phyloP scores from a whole-genome alignment of 2,329 filamentous ascomycete genomes.

The Aspergillus ustus region DNA sequence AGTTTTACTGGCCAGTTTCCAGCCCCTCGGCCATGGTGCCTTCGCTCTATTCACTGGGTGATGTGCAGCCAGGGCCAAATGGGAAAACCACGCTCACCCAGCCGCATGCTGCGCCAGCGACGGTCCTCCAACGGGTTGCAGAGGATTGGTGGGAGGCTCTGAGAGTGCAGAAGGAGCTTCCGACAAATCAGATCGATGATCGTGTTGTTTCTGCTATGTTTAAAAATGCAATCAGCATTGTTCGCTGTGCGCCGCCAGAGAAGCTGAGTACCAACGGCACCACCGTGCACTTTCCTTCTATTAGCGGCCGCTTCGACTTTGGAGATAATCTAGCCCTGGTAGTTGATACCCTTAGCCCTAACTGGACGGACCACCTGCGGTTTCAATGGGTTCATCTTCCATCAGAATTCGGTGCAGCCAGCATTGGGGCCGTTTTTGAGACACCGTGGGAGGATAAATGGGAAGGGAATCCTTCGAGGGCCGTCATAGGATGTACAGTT shows the following conservation, averaged over 20 bases:
- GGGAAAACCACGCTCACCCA: constrained; percentile 6
- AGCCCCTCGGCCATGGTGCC: constrained; percentile 10
- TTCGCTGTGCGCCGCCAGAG: constrained; percentile 7
- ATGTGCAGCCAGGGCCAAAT: constrained; percentile 7
- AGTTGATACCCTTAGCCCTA: background rate
- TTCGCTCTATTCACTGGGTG: constrained; percentile 9
- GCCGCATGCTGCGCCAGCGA: constrained; percentile 9
- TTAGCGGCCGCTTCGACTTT: background rate
- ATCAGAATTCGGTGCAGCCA: background rate
- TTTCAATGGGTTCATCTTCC: constrained; percentile 14
- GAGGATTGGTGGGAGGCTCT: constrained; percentile 15
- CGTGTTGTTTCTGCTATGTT: constrained; percentile 11
- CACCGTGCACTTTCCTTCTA: background rate
- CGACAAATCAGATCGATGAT: constrained; percentile 13
- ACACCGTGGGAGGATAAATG: constrained; percentile 3
- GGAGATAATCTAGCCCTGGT: background rate
- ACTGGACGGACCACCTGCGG: background rate
- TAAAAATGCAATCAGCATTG: constrained; percentile 12
- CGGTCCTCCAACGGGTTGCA: constrained; percentile 5
- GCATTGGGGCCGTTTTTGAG: constrained; percentile 13
- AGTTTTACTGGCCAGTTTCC: constrained; percentile 14
- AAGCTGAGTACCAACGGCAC: background rate
- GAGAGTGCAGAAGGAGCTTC: background rate
- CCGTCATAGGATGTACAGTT: constrained; percentile 11
- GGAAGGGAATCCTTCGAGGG: constrained; percentile 2